Percentiles rank a stretch among this genome's conserved stretches.
Evolutionary conservation across 1,139 yeast species (phyloP).

Genomic region (Sugiyamaella paludigena): DNA sequence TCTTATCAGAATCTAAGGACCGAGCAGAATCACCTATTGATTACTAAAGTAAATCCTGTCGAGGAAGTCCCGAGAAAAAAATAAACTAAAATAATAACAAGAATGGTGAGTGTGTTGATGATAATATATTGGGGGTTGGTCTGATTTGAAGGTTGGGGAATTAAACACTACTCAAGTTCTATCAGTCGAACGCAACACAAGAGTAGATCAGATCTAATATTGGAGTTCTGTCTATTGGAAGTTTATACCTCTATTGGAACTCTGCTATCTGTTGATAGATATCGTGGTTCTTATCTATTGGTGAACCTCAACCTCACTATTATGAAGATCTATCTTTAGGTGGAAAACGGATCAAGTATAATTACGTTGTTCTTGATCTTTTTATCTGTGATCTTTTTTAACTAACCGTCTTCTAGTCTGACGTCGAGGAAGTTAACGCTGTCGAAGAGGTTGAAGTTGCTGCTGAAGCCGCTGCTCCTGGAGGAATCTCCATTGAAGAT

Average conservation of each 20-base stretch:
- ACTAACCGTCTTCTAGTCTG: conserved; percentile 35
- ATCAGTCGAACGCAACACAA: no score
- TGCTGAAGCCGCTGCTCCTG: conserved; percentile 69
- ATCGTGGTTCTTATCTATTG: no score
- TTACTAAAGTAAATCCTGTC: conserved; percentile 28
- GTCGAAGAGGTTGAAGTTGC: conserved; percentile 82
- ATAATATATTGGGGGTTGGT: conserved; percentile 5
- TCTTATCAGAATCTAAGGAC: conserved; percentile 25
- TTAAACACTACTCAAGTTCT: neutral
- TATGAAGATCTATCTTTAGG: no score
- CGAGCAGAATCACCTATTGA: conserved; percentile 32
- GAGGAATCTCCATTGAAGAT: conserved; percentile 95
- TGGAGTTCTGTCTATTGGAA: no score
- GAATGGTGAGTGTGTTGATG: conserved; percentile 12
- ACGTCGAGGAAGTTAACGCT: conserved; percentile 39
- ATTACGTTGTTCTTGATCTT: neutral
- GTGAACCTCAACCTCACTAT: no score
- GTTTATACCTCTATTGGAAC: no score
- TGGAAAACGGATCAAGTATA: neutral
- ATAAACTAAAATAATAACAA: conserved; percentile 6
- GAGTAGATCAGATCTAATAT: no score
- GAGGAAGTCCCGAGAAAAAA: conserved; percentile 35
- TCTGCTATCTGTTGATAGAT: no score
- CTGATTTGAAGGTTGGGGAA: conserved; percentile 10
- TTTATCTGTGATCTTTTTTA: neutral